Evolutionary conservation across 257 asterid genomes (phyloP).

Genomic region (Henckelia pumila): DNA sequence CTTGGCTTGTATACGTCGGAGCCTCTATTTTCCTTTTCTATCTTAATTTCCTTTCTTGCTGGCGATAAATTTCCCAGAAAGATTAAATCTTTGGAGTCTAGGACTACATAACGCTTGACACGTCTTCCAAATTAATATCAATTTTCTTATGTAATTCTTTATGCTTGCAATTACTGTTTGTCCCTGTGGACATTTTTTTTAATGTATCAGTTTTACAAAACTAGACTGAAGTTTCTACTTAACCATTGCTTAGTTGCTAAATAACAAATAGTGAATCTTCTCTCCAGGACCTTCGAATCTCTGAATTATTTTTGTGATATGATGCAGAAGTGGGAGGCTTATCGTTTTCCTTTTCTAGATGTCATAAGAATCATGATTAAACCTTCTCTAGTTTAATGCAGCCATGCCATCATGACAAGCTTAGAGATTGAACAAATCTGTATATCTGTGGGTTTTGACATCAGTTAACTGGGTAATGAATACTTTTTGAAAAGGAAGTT

Average conservation of each 20-base stretch:
- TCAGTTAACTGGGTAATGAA: not conserved
- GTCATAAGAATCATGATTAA: not conserved
- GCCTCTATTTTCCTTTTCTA: not conserved
- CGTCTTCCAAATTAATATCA: not conserved
- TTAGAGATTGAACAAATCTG: not conserved
- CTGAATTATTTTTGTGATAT: no score
- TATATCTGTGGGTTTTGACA: not conserved
- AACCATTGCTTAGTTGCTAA: no score
- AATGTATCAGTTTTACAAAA: no score
- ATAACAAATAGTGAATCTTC: no score
- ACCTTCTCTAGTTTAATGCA: not conserved
- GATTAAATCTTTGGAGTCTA: not conserved
- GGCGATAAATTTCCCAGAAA: no score
- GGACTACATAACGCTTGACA: not conserved
- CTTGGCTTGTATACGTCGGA: not conserved
- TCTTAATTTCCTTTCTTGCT: not conserved
- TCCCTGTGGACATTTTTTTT: no score
- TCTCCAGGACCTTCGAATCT: no score
- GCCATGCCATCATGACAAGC: not conserved
- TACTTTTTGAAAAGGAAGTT: not conserved
- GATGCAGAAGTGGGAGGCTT: no score
- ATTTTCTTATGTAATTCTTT: not conserved
- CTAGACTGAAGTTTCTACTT: no score
- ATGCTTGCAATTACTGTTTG: conserved; percentile 6
- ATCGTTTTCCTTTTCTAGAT: no score